Evolutionary conservation across 768 basidiomycete species (phyloP).

Genomic region (Ramaria rubella): DNA sequence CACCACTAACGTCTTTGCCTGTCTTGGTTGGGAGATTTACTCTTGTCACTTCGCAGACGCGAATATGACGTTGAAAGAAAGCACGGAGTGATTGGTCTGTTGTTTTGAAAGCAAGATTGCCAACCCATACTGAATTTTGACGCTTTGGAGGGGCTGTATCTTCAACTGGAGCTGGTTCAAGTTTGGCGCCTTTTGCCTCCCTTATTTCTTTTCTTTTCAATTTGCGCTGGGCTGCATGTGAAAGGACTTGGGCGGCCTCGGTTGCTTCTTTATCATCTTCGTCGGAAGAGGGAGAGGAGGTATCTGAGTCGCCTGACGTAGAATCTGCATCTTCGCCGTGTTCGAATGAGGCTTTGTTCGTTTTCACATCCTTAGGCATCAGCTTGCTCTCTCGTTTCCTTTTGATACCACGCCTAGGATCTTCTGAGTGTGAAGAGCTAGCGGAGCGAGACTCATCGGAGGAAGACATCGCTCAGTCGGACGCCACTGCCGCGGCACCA

Average conservation of each 20-base stretch:
- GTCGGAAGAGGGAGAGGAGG: conserved; percentile 11
- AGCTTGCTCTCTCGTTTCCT: neutral
- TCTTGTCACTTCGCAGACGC: conserved; percentile 58
- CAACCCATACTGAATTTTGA: conserved; percentile 91
- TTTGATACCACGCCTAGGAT: neutral
- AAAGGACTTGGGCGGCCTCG: conserved; percentile 45
- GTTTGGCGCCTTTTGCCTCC: conserved; percentile 15
- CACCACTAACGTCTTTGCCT: conserved; percentile 34
- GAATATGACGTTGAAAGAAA: conserved; percentile 61
- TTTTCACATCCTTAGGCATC: neutral
- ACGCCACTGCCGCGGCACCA: neutral
- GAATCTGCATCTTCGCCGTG: neutral
- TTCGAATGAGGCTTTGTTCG: neutral
- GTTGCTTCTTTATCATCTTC: conserved; percentile 19
- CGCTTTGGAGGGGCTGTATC: conserved; percentile 37
- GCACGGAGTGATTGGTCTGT: conserved; percentile 58
- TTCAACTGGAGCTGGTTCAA: conserved; percentile 33
- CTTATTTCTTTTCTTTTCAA: conserved; percentile 42
- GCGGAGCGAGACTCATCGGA: neutral
- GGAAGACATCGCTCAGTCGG: neutral
- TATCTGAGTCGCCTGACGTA: conserved; percentile 12
- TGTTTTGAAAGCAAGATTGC: conserved; percentile 89
- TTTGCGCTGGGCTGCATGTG: conserved; percentile 66
- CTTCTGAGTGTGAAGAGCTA: neutral
- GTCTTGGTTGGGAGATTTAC: conserved; percentile 80